Evolutionary conservation across 1,284 basidiomycete genomes (phyloP), one percentile per base, ranked within the genome.

Genomic region (Cutaneotrichosporon sp.): DNA sequence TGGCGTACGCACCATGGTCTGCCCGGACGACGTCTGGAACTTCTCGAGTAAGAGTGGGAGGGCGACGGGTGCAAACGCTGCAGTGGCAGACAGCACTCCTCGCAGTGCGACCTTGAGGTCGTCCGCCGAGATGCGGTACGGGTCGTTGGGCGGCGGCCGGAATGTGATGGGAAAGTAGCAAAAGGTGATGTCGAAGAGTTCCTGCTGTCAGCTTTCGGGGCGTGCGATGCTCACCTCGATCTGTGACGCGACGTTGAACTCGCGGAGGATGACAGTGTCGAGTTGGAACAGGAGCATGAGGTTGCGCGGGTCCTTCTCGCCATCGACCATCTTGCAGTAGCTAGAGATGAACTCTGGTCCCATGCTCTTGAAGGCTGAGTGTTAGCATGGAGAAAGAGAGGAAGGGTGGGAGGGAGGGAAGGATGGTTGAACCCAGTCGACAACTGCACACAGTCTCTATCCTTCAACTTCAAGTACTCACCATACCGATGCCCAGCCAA

Each of bases 91-190:
- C 62, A 99, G 82, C 76, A 91, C 93, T 8, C 46, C 36, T 38
- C 76, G 84, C 18, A 99, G 84, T 1, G 89, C 84, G 46, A 81
- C 72, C 73, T 90, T 90, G 40, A 99, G 85, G 74, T 98, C 91
- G 51, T 96, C 91, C 0, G 91, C 85, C 1, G 89, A 91, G 68
- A 99, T 97, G 8, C 91, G 90, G 77, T 96, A 96, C 4, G 94
- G 92, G 74, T 98, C 95, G 71, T 95, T 90, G 0, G 93, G 90
- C 7, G 95, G 93, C 13, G 95, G 93, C 60, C 90, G 87, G 83
- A 97, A 99, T 0, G 93, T 93, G 70, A 99, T 99, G 1, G 97
- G 97, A 81, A 98, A 99, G 81, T 99, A 99, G 80, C 97, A 99
- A 80, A 95, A 99, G 0, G 90, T 91, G 73, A 98, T 88, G 75